Evolutionary conservation across 352 stramenopile species (phyloP).

Genomic region (Globisporangium nunn): DNA sequence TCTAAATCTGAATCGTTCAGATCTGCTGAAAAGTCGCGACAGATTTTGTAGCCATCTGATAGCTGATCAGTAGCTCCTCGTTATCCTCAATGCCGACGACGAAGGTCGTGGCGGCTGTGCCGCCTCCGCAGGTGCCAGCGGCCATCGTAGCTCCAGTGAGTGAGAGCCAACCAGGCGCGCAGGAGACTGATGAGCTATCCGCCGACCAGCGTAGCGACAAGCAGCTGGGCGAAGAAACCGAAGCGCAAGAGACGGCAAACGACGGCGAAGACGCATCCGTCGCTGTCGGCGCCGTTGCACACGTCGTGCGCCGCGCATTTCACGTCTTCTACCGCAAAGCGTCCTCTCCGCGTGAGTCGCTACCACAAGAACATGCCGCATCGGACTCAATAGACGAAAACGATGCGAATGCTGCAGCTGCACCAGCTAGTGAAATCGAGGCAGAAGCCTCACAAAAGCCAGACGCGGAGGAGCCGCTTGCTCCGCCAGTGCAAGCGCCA

Average conservation of each 20-base stretch:
- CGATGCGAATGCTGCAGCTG: background rate
- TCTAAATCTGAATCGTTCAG: too few species aligned
- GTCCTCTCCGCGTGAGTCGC: background rate
- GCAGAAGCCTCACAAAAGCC: background rate
- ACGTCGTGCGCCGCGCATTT: slow-evolving; percentile 74
- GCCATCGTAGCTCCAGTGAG: too few species aligned
- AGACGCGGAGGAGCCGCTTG: background rate
- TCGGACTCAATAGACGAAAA: background rate
- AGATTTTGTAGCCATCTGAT: too few species aligned
- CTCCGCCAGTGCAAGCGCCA: background rate
- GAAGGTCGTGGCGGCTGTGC: too few species aligned
- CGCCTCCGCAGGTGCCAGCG: too few species aligned
- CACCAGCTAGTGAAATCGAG: background rate
- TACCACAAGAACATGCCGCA: background rate
- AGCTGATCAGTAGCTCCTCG: too few species aligned
- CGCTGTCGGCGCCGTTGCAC: slow-evolving; percentile 57
- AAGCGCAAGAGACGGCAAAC: background rate
- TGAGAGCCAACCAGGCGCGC: too few species aligned
- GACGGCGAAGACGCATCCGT: slow-evolving; percentile 47
- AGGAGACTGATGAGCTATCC: too few species aligned
- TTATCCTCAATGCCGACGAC: too few species aligned
- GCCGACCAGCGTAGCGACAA: too few species aligned
- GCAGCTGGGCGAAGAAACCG: background rate
- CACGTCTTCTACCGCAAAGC: slow-evolving; percentile 34
- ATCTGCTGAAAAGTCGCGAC: too few species aligned